phyloP scores from a whole-genome alignment of 2,329 filamentous ascomycete genomes.

The Nemania sp. region DNA sequence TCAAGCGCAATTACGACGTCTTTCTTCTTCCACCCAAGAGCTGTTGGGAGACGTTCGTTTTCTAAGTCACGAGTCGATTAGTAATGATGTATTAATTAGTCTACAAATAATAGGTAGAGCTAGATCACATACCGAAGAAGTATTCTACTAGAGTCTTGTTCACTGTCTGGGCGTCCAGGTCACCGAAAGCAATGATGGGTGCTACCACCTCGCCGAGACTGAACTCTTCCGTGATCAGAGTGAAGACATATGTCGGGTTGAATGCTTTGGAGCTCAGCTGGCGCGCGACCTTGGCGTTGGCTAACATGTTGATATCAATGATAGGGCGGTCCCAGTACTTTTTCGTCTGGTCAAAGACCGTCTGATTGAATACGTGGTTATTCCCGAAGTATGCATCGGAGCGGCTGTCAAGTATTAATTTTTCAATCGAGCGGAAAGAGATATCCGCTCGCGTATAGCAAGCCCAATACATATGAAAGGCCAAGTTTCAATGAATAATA shows the following conservation, averaged over 20 bases:
- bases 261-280: constrained; percentile 27
- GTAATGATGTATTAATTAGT: background rate
- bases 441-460: background rate
- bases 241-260: constrained; percentile 32
- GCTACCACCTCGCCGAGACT: constrained; percentile 64
- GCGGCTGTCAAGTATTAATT: constrained; percentile 52
- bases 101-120: no score
- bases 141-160: constrained; percentile 57
- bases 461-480: no score
- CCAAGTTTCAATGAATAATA: background rate
- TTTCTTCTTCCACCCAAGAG: constrained; percentile 26
- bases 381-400: constrained; percentile 63
- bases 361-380: constrained; percentile 64
- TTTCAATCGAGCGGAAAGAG: background rate
- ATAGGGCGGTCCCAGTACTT: constrained; percentile 60
- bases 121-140: constrained; percentile 56
- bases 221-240: constrained; percentile 53
- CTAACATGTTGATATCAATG: constrained; percentile 56
- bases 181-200: constrained; percentile 63
- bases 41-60: constrained; percentile 28
- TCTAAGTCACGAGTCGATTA: background rate
- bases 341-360: constrained; percentile 59
- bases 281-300: constrained; percentile 46
- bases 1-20: background rate
- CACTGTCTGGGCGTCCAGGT: constrained; percentile 56